Conservation (phyloP, 1,284 basidiomycete species). For the Trametes pubescens region DNA sequence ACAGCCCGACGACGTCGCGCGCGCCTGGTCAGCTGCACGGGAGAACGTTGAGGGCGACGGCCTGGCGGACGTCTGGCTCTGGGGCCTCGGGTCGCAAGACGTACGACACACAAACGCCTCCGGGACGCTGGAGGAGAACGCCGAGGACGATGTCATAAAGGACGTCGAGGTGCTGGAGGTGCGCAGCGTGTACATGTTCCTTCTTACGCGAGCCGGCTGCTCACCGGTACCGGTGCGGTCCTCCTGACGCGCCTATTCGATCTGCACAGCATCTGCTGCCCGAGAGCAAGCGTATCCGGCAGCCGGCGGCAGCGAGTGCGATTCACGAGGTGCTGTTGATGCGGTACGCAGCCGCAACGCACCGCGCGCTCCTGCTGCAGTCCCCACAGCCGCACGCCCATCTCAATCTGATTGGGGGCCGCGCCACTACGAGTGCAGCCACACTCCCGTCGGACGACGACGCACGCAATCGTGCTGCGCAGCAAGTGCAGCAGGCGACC, state of each 20-base stretch:
- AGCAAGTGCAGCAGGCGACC: slow-evolving; percentile 18
- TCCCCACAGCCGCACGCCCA: slow-evolving; percentile 4
- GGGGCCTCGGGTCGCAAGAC: slow-evolving; percentile 49
- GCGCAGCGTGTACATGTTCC: slow-evolving; percentile 12
- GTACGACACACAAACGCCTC: slow-evolving; percentile 6
- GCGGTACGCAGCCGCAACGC: slow-evolving; percentile 47
- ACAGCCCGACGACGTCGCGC: slow-evolving; percentile 35
- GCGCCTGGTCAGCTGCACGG: slow-evolving; percentile 55
- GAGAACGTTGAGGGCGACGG: slow-evolving; percentile 46
- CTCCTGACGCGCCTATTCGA: slow-evolving; percentile 10
- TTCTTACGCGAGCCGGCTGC: slow-evolving; percentile 1
- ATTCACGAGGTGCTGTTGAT: slow-evolving; percentile 59
- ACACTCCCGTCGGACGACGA: not conserved
- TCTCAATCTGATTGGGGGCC: not conserved
- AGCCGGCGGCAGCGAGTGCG: slow-evolving; percentile 45
- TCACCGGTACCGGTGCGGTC: slow-evolving; percentile 32
- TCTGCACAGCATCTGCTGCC: slow-evolving; percentile 52
- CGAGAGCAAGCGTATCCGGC: slow-evolving; percentile 55
- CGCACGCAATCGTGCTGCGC: slow-evolving; percentile 15
- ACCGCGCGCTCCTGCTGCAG: slow-evolving; percentile 36
- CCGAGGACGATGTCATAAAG: slow-evolving; percentile 31
- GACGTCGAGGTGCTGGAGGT: slow-evolving; percentile 50
- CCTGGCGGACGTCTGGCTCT: slow-evolving; percentile 56
- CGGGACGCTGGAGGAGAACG: slow-evolving; percentile 24
- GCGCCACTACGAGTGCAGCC: not conserved